Percentiles rank a stretch among this genome's conserved stretches.
Conservation (phyloP, 257 asterid species). For the Eustoma russellianum region DNA sequence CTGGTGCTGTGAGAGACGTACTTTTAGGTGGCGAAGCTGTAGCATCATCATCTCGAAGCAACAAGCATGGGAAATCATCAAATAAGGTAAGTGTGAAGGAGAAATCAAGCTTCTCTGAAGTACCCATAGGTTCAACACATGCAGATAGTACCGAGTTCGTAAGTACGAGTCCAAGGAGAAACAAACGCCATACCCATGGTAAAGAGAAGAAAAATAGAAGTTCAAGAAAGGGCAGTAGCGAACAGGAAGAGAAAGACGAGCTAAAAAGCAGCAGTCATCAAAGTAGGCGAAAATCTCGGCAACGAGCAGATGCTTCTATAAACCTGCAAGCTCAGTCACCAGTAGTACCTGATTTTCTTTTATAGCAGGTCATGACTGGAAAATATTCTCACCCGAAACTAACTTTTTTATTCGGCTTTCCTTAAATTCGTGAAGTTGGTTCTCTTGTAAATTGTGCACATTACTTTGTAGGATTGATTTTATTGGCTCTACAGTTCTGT, state of each 20-base stretch:
- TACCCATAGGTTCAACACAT: constrained; percentile 14
- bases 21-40: constrained; percentile 67
- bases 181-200: constrained; percentile 37
- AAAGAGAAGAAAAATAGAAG: constrained; percentile 51
- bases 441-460: constrained; percentile 11
- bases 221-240: constrained; percentile 37
- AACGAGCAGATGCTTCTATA: constrained; percentile 40
- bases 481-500: neutral
- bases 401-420: neutral
- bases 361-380: constrained; percentile 27
- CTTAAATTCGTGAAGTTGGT: constrained; percentile 7
- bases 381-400: neutral
- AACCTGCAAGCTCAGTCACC: constrained; percentile 43
- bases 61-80: constrained; percentile 24
- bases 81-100: constrained; percentile 43
- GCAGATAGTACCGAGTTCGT: constrained; percentile 27
- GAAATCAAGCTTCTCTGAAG: constrained; percentile 16
- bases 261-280: constrained; percentile 36
- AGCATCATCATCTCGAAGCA: constrained; percentile 45
- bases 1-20: constrained; percentile 76
- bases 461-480: neutral
- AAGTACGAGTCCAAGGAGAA: constrained; percentile 30
- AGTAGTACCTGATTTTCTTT: constrained; percentile 81
- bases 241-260: constrained; percentile 37
- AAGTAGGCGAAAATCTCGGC: constrained; percentile 55